phyloP scores from a whole-genome alignment of 176 grass and related monocot species.

The Eleusine indica region DNA sequence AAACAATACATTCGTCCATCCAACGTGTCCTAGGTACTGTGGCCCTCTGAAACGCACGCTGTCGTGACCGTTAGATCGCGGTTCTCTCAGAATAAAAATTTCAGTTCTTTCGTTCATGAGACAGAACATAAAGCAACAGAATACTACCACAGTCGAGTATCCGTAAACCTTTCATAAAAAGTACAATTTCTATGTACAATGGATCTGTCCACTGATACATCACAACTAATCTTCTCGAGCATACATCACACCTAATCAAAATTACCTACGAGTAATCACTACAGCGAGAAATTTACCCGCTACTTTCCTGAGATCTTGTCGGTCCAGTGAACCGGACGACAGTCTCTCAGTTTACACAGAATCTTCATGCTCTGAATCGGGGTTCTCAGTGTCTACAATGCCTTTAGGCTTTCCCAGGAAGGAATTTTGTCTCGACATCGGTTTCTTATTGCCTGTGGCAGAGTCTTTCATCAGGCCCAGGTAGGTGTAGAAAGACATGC shows the following conservation, averaged over 20 bases:
- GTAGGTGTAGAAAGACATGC: conserved; percentile 93
- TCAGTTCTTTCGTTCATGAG: neutral
- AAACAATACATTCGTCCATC: too few species aligned
- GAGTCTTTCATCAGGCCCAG: conserved; percentile 58
- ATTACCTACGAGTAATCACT: conserved; percentile 1
- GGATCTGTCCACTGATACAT: conserved; percentile 22
- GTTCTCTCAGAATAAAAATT: neutral
- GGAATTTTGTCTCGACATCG: conserved; percentile 38
- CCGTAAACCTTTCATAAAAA: conserved; percentile 16
- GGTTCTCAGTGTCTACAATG: conserved; percentile 22
- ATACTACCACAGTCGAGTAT: neutral
- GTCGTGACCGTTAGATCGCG: too few species aligned
- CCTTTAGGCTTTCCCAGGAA: conserved; percentile 50
- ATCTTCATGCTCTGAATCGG: conserved; percentile 53
- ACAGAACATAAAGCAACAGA: neutral
- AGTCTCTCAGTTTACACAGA: conserved; percentile 42
- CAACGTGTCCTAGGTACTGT: too few species aligned
- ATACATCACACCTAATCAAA: conserved; percentile 41
- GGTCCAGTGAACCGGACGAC: neutral
- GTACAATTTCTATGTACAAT: conserved; percentile 41
- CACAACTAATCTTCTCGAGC: conserved; percentile 20
- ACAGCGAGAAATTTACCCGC: neutral
- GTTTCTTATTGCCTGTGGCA: conserved; percentile 34
- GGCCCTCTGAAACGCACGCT: too few species aligned
- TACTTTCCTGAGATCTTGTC: neutral